Base-by-base conservation (phyloP, 352 stramenopile species). In the Phytophthora cajani region DNA sequence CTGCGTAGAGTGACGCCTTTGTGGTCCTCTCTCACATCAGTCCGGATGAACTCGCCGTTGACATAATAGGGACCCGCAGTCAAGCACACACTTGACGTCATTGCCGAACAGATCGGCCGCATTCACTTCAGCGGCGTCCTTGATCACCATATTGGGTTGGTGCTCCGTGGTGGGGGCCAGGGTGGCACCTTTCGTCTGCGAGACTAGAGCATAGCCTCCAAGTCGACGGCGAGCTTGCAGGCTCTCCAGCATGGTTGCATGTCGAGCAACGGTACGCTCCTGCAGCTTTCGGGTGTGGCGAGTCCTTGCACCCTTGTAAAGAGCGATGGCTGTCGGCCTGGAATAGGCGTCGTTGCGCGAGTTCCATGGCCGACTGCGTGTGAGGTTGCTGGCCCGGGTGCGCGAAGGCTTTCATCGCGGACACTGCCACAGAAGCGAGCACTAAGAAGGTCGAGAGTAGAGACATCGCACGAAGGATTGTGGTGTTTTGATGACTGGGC, bases 11-110 rank as follows among this genome's bases (percentile, higher is more conserved):
- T 66, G 33, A 75, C 23, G 10, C 69, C 69, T 46, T 33, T 12
- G 65, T 75, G 69, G 27, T 16, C 32, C 30, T 75, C 63, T 3
- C 42, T 66, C 19, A 75, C 58, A 32, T 72, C 63, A 9, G 57
- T 62, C 27, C 63, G 69, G 27, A 75, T 64, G 30, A 69, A 64
- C 38, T 72, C 63, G 4, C 69, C 69, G 17, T 58, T 75, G 36
- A 75, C 64, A 57, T 75, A 72, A 53, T 75, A 72, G 14, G 69
- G 69, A 1, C 69, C 69, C 36, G 72, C 63, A 4, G 63, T 75
- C 63, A 17, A 75, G 63, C 2, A 75, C 55, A 40, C 69, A 75
- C 46, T 67, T 72, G 17, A 71, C 62, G 19, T 75, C 64, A 27
- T 21, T 46, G 1, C 64, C 69, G 36, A 75, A 72, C 14, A 69